These are phyloP conservation scores for Croton laevigatus DNA, from an alignment of 441 rosid genomes.

Conservation along the genomic window DNA sequence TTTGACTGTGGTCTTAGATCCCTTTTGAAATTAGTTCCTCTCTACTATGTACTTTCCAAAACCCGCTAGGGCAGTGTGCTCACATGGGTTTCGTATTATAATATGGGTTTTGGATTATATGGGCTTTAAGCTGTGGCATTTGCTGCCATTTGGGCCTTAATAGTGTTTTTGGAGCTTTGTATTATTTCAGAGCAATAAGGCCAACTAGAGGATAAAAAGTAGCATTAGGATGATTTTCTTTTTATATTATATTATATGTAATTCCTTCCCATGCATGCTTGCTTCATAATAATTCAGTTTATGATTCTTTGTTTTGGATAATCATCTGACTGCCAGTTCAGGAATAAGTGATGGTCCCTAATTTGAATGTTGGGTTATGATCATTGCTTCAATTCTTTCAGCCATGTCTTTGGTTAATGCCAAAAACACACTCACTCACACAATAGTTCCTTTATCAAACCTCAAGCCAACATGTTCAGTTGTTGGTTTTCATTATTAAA, in stretches of 20 bases:
- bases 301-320: neutral
- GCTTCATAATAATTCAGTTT: neutral
- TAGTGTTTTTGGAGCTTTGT: neutral
- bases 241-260: too few species aligned
- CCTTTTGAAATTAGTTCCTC: slow-evolving; percentile 18
- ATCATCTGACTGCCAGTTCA: neutral
- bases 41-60: neutral
- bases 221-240: neutral
- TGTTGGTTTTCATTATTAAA: too few species aligned
- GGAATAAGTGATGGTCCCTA: slow-evolving; percentile 5
- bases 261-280: neutral
- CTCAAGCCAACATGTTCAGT: too few species aligned
- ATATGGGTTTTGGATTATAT: neutral
- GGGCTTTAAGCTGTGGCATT: neutral
- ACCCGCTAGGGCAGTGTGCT: slow-evolving; percentile 37
- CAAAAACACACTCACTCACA: too few species aligned
- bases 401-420: neutral
- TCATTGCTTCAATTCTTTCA: neutral
- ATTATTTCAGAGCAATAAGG: neutral
- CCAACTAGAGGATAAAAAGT: too few species aligned
- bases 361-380: slow-evolving; percentile 11
- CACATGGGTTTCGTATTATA: slow-evolving; percentile 21
- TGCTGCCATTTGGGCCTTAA: neutral
- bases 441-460: too few species aligned
- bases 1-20: slow-evolving; percentile 31